Percentiles rank a stretch among this genome's conserved stretches.
phyloP scores from a whole-genome alignment of 2,329 filamentous ascomycete species.

The Fusarium mangiferae region DNA sequence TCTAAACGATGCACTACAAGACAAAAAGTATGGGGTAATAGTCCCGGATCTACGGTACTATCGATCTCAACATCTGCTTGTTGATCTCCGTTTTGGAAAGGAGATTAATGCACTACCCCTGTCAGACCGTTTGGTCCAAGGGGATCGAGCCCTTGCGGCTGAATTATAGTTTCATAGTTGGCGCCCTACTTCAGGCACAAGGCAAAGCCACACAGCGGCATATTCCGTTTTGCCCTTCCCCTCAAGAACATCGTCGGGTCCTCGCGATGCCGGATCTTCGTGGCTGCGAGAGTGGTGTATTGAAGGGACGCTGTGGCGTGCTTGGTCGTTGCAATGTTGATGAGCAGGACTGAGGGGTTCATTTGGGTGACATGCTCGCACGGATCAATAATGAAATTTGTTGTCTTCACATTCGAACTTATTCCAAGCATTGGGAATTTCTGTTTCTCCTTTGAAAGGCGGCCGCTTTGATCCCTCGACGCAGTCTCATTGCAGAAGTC shows the following conservation, averaged over 20 bases:
- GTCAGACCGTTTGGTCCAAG: neutral
- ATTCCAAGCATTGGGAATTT: accelerated
- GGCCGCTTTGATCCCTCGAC: neutral
- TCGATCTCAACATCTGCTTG: neutral
- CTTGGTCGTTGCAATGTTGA: neutral
- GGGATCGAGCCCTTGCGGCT: conserved; percentile 17
- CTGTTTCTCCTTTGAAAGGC: too few relatives aligned
- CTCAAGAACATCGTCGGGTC: neutral
- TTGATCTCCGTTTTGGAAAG: conserved; percentile 14
- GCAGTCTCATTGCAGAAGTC: neutral
- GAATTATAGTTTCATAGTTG: conserved; percentile 13
- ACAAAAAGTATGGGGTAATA: neutral
- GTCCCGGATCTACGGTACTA: neutral
- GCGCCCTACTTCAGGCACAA: conserved; percentile 21
- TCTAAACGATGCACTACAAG: neutral
- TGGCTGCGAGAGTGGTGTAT: neutral
- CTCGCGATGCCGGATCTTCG: neutral
- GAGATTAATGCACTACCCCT: neutral
- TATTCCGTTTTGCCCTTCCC: neutral
- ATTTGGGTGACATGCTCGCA: neutral
- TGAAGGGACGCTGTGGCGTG: neutral
- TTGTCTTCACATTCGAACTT: accelerated
- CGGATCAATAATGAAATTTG: neutral
- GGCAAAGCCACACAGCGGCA: neutral
- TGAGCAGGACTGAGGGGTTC: neutral